These are phyloP conservation scores for sweet orange (Citrus sinensis) DNA, from an alignment of 345 rosid species.

Conservation along the genomic window DVS_A1.0 CM039166.1:24468001-24468500, in stretches of 20 bases:
- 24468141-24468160: neutral
- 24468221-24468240: slow-evolving; percentile 5
- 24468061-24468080: no score
- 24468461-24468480: slow-evolving; percentile 95
- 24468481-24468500: slow-evolving; percentile 84
- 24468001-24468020: no score
- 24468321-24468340: slow-evolving; percentile 45
- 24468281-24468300: slow-evolving; percentile 57
- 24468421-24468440: slow-evolving; percentile 59
- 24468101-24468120: neutral
- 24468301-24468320: slow-evolving; percentile 45
- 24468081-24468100: neutral
- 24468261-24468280: slow-evolving; percentile 68
- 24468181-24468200: neutral
- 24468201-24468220: neutral
- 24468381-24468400: slow-evolving; percentile 43
- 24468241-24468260: slow-evolving; percentile 46
- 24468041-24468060: no score
- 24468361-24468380: slow-evolving; percentile 48
- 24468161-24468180: neutral
- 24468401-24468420: slow-evolving; percentile 42
- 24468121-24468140: neutral
- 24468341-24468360: slow-evolving; percentile 48
- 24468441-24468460: slow-evolving; percentile 94
- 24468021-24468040: no score